Evolutionary conservation across 768 basidiomycete genomes (phyloP), one percentile per base, ranked within the genome.

Genomic region (Auricularia sp.): DNA sequence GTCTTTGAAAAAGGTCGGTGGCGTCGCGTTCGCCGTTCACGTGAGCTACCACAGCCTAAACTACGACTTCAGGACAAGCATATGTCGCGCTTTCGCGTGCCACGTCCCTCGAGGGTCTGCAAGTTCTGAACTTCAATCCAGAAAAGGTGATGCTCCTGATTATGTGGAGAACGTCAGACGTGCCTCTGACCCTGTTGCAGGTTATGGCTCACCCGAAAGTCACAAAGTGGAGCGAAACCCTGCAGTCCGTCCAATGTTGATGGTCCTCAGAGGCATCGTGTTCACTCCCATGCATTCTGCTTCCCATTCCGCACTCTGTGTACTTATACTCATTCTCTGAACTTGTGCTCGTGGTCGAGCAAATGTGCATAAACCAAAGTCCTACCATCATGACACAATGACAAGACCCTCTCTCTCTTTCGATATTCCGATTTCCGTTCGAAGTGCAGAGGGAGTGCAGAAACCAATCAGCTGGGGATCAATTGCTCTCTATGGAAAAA

Each of bases 1-100:
- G 87, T 84, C 1, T 96, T 96, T 75, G 93, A 90, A 72, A 87
- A 83, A 65, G 88, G 88, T 3, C 86, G 5, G 68, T 51, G 14
- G 3, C n/a, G 14, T 34, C 10, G 21, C 23, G 51, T 10, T 33
- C 65, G 39, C 14, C 44, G 43, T 62, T 36, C 2, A 34, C n/a
- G 63, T 42, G 56, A n/a, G 18, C 29, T 42, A 14, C 39, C 39
- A 2, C 12, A 33, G 16, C 16, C 36, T 44, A n/a, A 59, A 59
- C 3, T 51, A 7, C 34, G 58, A 39, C 21, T 61, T 12, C 18
- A 70, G 69, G 69, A 7, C 69, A 70, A 69, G 65, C 70, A 5
- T 67, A 67, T 39, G 68, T 72, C 10, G 66, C 66, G 36, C 66
- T 70, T 14, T 74, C 74, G 16, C 74, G 75, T 34, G 74, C 74